Evolutionary conservation across 345 rosid species (phyloP), one percentile per base, ranked within the genome.

Genomic region (Dipteronia sinensis): DNA sequence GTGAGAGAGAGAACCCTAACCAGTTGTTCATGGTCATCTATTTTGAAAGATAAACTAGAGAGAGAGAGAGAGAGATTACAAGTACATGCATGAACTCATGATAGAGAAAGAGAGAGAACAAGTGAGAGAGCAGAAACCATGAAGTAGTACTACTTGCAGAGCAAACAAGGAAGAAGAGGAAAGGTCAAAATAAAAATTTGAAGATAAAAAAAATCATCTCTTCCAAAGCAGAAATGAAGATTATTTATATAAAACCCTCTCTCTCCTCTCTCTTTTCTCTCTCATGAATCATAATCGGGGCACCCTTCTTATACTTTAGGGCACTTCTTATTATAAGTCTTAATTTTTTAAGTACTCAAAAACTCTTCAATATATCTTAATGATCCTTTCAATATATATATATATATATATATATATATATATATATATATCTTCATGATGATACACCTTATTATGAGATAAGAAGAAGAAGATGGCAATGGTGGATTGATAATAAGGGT

Each of bases 1-100:
- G 91, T 66, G 98, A 91, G 25, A 88, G 94, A 80, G 98, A 91
- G 78, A 93, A 95, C 3, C 91, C 95, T 72, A 95, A 79, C 97
- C 94, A 95, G 83, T 93, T 90, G 76, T 89, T 89, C 87, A 89
- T 90, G 38, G 47, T 34, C 63, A 53, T 75, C 23, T 73, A 73
- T 2, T 65, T 59, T 20, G n/a, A 53, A 19, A 53, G n/a, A 53
- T 7, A 53, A 19, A 53, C 4, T 27, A 20, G 17, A 63, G 22
- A 67, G 9, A 15, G n/a, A n/a, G n/a, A n/a, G 56, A 51, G 58
- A 53, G 58, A 15, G 58, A 16, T 53, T 53, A 22, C 23, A 59
- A 59, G 27, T 59, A 78, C 84, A 69, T 78, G 86, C 86, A 80
- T 84, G 83, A 53, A 76, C 46, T 10, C 9, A 9, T 59, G 25